These are phyloP conservation scores for Hymenoscyphus occultus DNA, from an alignment of 2,329 filamentous ascomycete genomes.

Conservation along the genomic window DNA sequence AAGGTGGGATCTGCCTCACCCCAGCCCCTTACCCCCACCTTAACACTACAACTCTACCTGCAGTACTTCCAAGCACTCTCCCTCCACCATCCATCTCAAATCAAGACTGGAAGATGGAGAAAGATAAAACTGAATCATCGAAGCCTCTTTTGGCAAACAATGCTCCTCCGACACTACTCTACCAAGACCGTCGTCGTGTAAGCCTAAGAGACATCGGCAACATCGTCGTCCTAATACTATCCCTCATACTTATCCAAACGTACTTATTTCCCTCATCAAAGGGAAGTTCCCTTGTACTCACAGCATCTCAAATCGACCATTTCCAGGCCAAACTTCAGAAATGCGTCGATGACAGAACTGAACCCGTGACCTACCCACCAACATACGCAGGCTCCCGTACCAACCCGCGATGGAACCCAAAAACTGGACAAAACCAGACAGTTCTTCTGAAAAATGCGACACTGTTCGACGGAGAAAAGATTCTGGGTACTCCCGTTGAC, in stretches of 20 bases:
- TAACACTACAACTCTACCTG: no score
- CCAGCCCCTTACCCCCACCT: background rate
- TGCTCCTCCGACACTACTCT: background rate
- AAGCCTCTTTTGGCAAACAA: background rate
- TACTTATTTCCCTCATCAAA: background rate
- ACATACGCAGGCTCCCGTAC: conserved; percentile 24
- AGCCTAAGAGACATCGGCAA: background rate
- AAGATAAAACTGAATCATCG: no score
- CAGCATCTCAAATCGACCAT: conserved; percentile 25
- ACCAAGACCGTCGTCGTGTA: background rate
- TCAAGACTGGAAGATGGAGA: no score
- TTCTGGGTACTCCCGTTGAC: conserved; percentile 38
- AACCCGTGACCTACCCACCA: conserved; percentile 29
- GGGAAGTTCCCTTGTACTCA: conserved; percentile 18
- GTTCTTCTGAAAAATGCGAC: conserved; percentile 42
- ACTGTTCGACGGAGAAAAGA: conserved; percentile 43
- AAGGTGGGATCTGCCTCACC: background rate
- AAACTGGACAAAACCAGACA: conserved; percentile 39
- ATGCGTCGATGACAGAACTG: conserved; percentile 30
- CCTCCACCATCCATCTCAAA: no score
- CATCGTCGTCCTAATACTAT: background rate
- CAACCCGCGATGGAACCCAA: conserved; percentile 43
- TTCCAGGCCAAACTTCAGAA: conserved; percentile 28
- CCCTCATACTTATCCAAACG: background rate
- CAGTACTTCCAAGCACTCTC: no score